Evolutionary conservation across 2,329 filamentous ascomycete genomes (phyloP).

Genomic region (Aspergillaceae sp.): DNA sequence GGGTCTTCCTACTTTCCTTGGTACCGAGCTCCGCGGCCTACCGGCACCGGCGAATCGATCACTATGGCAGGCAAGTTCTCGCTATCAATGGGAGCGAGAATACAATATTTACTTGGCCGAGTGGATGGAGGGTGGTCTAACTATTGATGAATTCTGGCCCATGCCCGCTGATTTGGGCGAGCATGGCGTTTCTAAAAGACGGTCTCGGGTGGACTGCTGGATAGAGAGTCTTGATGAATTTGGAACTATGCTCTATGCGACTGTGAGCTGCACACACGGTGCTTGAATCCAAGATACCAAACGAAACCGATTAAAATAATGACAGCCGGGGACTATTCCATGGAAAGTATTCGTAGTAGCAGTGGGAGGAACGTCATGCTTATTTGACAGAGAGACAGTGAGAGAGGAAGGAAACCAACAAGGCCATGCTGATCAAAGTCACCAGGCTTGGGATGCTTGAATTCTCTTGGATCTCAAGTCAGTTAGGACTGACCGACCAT

Average conservation of each 20-base stretch:
- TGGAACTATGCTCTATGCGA: conserved; percentile 45
- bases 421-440: too few relatives aligned
- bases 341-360: too few relatives aligned
- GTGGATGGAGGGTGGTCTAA: conserved; percentile 34
- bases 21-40: conserved; percentile 41
- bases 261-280: conserved; percentile 40
- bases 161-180: conserved; percentile 25
- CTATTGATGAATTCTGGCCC: conserved; percentile 47
- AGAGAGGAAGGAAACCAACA: too few relatives aligned
- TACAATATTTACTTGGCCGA: conserved; percentile 38
- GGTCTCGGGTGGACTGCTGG: conserved; percentile 41
- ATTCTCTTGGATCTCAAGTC: too few relatives aligned
- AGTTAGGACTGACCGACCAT: too few relatives aligned
- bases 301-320: too few relatives aligned
- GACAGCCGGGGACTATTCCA: too few relatives aligned
- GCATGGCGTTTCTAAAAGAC: conserved; percentile 19
- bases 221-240: conserved; percentile 45
- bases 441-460: too few relatives aligned
- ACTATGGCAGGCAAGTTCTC: conserved; percentile 36
- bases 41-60: conserved; percentile 34
- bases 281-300: background rate
- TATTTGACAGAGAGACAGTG: too few relatives aligned
- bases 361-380: too few relatives aligned
- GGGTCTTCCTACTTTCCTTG: conserved; percentile 40
- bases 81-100: conserved; percentile 34